Evolutionary conservation across 495 filamentous ascomycete species (phyloP).

Genomic region (Penicillium paradoxum): DNA sequence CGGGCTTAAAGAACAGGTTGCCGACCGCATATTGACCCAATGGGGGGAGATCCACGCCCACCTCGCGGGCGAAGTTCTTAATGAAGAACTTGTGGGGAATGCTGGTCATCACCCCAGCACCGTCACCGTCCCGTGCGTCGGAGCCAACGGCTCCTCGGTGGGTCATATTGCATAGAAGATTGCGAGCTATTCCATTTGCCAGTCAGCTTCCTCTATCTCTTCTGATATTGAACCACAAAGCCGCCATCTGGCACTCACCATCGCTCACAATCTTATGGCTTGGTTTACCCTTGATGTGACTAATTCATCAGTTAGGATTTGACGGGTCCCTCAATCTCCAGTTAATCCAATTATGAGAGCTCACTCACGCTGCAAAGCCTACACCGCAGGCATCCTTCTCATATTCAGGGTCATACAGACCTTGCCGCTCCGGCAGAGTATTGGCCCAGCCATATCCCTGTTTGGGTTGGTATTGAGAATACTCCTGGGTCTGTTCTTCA

Average conservation of each 20-base stretch:
- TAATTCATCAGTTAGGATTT: constrained; percentile 24
- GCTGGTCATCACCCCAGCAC: constrained; percentile 98
- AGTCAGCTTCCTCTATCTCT: not conserved
- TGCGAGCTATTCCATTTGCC: constrained; percentile 57
- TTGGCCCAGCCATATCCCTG: constrained; percentile 90
- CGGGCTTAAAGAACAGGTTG: constrained; percentile 98
- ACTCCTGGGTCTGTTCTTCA: constrained; percentile 54
- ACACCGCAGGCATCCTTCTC: constrained; percentile 99
- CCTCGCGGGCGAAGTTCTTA: constrained; percentile 94
- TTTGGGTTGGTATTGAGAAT: constrained; percentile 87
- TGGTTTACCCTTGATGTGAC: constrained; percentile 93
- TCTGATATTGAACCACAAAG: not conserved
- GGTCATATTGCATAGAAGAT: constrained; percentile 99
- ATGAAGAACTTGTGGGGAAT: constrained; percentile 98
- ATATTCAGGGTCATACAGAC: constrained; percentile 90
- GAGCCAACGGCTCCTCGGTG: constrained; percentile 97
- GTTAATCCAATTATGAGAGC: not conserved
- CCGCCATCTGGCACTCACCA: constrained; percentile 57
- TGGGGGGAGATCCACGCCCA: constrained; percentile 77
- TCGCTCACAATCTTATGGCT: constrained; percentile 99
- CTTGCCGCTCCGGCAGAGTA: constrained; percentile 93
- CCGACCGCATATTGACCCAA: constrained; percentile 94
- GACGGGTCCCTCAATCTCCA: constrained; percentile 4
- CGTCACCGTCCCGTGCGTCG: constrained; percentile 95
- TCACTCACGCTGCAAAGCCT: constrained; percentile 91